Base-by-base conservation (phyloP, 352 stramenopile species). In the Globisporangium camurandrum region DNA sequence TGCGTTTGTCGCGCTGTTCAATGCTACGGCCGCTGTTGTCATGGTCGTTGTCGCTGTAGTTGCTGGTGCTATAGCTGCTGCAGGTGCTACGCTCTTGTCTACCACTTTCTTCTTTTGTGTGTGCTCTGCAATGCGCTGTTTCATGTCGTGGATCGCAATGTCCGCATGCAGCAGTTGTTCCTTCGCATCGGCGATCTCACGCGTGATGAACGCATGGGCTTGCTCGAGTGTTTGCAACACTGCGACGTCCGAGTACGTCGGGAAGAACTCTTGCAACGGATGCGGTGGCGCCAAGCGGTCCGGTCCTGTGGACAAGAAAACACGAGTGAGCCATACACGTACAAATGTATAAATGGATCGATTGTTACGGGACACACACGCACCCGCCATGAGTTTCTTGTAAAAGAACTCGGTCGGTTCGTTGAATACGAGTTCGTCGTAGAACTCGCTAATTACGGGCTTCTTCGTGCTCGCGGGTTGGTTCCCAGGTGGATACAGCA, bases 391-490 rank as follows among this genome's bases (percentile, higher is more conserved):
- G 26, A 98, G 64, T 53, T 95, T 84, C 61, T 95, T 87, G 78
- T 97, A 97, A 64, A 98, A 98, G 44, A 87, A 88, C 66, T 97
- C 89, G 30, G 80, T 95, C 39, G 95, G 95, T 75, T 99, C 89
- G 23, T 96, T 97, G 69, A 98, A 98, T n/a, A 99, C 93, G 4
- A 98, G 84, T 66, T 99, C 95, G 61, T 99, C 95, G 74, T 98
- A 99, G 50, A 90, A 95, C 70, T 99, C 95, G 30, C 81, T 84
- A 24, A 99, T 78, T 14, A 98, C 95, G 2, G 93, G 91, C 77
- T 96, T 96, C 54, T 96, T 96, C 23, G 80, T 92, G 64, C 75
- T 88, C 77, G 94, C 67, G 1, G 95, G 64, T 60, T 95, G 77
- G 49, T 84, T 93, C 34, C 77, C 79, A 11, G 81, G 81, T 24